Conservation (phyloP, 2,329 filamentous ascomycete genomes). For the Alternaria panax region DNA sequence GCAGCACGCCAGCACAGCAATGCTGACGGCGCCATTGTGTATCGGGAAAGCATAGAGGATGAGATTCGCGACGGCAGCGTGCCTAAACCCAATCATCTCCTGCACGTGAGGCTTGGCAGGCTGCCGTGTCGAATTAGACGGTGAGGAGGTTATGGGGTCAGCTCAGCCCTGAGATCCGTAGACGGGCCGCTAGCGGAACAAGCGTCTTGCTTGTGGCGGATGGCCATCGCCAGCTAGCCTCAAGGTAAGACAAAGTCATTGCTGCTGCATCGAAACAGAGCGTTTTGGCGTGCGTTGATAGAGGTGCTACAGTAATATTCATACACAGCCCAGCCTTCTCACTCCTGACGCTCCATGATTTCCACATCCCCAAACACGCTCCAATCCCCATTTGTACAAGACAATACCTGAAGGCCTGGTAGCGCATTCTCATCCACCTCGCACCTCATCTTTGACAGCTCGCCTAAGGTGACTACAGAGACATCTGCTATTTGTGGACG, state of each 20-base stretch:
- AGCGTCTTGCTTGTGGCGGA: constrained; percentile 1
- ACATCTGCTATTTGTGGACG: background rate
- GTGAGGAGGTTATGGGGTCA: constrained; percentile 1
- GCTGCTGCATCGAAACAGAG: background rate
- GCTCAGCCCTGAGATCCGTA: constrained; percentile 8
- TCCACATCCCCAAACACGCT: background rate
- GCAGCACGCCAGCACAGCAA: constrained; percentile 2
- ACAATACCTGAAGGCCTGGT: background rate
- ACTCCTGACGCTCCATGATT: background rate
- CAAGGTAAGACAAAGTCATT: background rate
- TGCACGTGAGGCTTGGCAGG: constrained; percentile 12
- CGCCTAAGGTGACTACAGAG: background rate
- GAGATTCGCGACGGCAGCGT: background rate
- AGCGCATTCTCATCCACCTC: background rate
- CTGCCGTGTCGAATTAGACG: constrained; percentile 11
- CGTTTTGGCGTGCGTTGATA: background rate
- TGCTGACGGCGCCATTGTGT: constrained; percentile 6
- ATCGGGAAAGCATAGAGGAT: background rate
- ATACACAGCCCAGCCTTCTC: background rate
- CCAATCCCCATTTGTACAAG: background rate
- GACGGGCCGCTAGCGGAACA: constrained; percentile 4
- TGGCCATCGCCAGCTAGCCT: constrained; percentile 4
- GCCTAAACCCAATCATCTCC: background rate
- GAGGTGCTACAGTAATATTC: constrained; percentile 1
- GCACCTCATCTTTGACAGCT: background rate